phyloP scores from a whole-genome alignment of 306 rosid genomes.

The Quercus glauca region DNA sequence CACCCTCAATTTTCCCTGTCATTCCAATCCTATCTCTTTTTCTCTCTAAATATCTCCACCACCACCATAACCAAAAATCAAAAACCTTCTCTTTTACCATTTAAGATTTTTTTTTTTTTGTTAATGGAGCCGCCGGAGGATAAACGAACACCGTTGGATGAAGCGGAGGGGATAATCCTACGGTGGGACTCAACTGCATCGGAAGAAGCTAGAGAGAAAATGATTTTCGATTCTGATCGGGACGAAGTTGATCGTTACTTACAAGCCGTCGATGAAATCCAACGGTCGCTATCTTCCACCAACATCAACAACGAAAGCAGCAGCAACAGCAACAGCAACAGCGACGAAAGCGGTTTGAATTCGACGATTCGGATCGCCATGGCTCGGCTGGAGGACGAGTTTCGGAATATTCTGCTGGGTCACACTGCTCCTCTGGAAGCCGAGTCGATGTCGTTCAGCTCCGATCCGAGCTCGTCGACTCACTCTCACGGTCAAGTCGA shows the following conservation, averaged over 20 bases:
- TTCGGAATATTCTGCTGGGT: conserved; percentile 73
- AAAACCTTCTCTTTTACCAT: no score
- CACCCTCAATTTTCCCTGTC: no score
- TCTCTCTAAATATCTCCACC: no score
- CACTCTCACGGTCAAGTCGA: conserved; percentile 1
- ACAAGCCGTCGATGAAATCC: conserved; percentile 92
- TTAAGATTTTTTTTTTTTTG: not conserved
- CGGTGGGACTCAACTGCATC: conserved; percentile 96
- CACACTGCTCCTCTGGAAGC: conserved; percentile 71
- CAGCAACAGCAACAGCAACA: conserved; percentile 43
- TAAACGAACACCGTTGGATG: conserved; percentile 31
- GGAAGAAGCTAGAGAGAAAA: conserved; percentile 70
- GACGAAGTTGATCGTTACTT: conserved; percentile 74
- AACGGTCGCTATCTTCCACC: conserved; percentile 63
- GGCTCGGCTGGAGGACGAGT: conserved; percentile 96
- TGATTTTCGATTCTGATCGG: conserved; percentile 83
- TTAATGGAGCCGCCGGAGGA: conserved; percentile 49
- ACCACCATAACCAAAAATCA: no score
- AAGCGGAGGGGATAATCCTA: conserved; percentile 76
- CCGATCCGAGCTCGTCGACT: conserved; percentile 50
- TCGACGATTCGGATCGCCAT: conserved; percentile 94
- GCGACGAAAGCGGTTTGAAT: conserved; percentile 52
- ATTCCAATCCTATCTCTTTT: no score
- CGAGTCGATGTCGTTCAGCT: conserved; percentile 29
- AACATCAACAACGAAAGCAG: conserved; percentile 39